These are phyloP conservation scores for Earliella scabrosa DNA, from an alignment of 1,284 basidiomycete genomes.

Conservation along the genomic window DNA sequence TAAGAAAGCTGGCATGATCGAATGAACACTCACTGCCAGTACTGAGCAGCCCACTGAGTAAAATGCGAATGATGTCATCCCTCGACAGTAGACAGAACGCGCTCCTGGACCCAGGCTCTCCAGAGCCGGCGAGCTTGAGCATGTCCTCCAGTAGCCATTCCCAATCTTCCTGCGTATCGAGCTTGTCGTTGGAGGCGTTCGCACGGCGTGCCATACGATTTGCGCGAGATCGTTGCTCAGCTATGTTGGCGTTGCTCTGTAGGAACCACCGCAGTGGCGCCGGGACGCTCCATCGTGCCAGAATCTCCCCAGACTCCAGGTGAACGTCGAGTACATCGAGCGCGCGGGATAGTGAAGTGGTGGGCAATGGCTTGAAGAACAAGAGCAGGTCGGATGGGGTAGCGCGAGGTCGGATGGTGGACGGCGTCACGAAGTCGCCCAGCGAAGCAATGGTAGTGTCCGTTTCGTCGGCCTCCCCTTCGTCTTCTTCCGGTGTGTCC, in stretches of 20 bases:
- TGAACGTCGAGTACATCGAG: constrained; percentile 93
- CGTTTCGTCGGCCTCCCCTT: constrained; percentile 70
- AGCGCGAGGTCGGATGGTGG: constrained; percentile 59
- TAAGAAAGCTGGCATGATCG: too few species aligned
- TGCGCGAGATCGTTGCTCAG: constrained; percentile 84
- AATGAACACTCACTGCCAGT: constrained; percentile 77
- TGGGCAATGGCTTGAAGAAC: constrained; percentile 82
- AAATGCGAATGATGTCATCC: constrained; percentile 78
- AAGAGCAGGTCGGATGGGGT: constrained; percentile 75
- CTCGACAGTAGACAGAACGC: constrained; percentile 79
- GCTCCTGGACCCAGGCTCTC: constrained; percentile 63
- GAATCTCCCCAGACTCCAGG: constrained; percentile 90
- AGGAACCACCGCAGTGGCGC: constrained; percentile 86
- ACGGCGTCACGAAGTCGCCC: constrained; percentile 78
- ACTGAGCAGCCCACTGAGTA: constrained; percentile 82
- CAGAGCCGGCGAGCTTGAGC: constrained; percentile 75
- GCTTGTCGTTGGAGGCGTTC: constrained; percentile 56
- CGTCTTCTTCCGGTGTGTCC: constrained; percentile 63
- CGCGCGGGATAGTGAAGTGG: constrained; percentile 75
- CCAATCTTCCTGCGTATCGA: constrained; percentile 78
- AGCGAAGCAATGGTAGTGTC: constrained; percentile 83
- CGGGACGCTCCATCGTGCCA: constrained; percentile 84
- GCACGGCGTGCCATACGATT: constrained; percentile 83
- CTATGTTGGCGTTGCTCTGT: constrained; percentile 67
- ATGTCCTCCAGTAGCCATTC: constrained; percentile 87